Conservation (phyloP, 345 rosid species). For the Hibiscus mutabilis region DNA sequence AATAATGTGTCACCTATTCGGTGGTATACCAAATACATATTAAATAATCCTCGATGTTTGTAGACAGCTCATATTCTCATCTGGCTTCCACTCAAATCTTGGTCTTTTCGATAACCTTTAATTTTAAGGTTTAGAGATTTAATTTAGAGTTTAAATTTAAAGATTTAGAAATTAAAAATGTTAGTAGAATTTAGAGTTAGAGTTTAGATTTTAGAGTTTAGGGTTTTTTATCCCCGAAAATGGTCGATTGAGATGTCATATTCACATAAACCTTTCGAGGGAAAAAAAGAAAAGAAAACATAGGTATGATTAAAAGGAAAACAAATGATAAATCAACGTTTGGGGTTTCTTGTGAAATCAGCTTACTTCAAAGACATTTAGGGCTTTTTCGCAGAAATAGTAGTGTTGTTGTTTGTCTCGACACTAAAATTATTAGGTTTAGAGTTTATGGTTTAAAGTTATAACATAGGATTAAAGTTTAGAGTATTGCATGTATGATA, state of each 20-base stretch:
- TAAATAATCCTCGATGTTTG: neutral
- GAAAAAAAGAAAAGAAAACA: neutral
- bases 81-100: neutral
- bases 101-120: neutral
- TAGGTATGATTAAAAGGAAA: conserved; percentile 17
- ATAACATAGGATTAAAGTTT: too few species aligned
- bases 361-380: conserved; percentile 1
- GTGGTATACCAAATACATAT: neutral
- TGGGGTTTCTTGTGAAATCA: conserved; percentile 23
- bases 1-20: neutral
- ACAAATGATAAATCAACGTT: conserved; percentile 20
- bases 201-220: too few species aligned
- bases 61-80: neutral
- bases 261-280: conserved; percentile 14
- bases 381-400: neutral
- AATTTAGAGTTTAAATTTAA: too few species aligned
- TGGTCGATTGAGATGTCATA: conserved; percentile 16
- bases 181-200: too few species aligned
- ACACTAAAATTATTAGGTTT: too few species aligned
- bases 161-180: too few species aligned
- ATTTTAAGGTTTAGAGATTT: too few species aligned
- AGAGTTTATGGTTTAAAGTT: too few species aligned
- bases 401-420: too few species aligned
- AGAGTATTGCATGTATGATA: too few species aligned
- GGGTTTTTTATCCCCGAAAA: too few species aligned